These are phyloP conservation scores for Mayamaea pseudoterrestris DNA, from an alignment of 108 stramenopile species.

Conservation along the genomic window DNA sequence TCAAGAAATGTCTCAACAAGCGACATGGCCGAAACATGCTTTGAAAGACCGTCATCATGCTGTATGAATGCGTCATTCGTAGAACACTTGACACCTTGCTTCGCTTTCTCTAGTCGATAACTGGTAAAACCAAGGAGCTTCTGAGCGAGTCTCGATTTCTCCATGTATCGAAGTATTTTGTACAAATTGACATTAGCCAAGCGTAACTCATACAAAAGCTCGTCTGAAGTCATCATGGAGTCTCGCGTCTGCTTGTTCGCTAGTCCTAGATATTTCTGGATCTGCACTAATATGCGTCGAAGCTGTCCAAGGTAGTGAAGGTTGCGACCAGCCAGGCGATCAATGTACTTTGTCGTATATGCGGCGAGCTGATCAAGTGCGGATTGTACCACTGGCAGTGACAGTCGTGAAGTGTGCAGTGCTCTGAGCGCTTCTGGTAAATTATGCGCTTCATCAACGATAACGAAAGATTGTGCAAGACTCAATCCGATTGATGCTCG, in stretches of 20 bases:
- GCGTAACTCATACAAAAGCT: conserved; percentile 63
- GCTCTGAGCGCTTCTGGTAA: conserved; percentile 69
- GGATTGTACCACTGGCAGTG: conserved; percentile 27
- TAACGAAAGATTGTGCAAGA: conserved; percentile 63
- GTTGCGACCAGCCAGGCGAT: conserved; percentile 52
- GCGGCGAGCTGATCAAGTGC: conserved; percentile 41
- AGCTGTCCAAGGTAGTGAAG: conserved; percentile 77
- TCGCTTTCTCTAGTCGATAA: conserved; percentile 2
- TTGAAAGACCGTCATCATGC: conserved; percentile 26
- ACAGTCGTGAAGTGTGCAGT: conserved; percentile 36
- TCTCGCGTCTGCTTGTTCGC: conserved; percentile 5
- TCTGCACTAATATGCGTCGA: conserved; percentile 44
- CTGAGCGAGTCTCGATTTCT: conserved; percentile 66
- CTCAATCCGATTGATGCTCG: conserved; percentile 69
- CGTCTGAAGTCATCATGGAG: conserved; percentile 13
- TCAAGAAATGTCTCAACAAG: conserved; percentile 63
- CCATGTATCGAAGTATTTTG: conserved; percentile 77
- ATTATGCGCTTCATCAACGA: conserved; percentile 98
- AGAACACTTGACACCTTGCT: background rate
- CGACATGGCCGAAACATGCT: conserved; percentile 74
- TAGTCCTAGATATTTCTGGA: conserved; percentile 17
- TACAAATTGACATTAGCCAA: conserved; percentile 91
- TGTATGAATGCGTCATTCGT: background rate
- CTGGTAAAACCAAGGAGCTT: conserved; percentile 82
- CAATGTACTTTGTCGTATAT: conserved; percentile 41